phyloP scores from a whole-genome alignment of 2,329 filamentous ascomycete genomes.

The Boeremia exigua region DNA sequence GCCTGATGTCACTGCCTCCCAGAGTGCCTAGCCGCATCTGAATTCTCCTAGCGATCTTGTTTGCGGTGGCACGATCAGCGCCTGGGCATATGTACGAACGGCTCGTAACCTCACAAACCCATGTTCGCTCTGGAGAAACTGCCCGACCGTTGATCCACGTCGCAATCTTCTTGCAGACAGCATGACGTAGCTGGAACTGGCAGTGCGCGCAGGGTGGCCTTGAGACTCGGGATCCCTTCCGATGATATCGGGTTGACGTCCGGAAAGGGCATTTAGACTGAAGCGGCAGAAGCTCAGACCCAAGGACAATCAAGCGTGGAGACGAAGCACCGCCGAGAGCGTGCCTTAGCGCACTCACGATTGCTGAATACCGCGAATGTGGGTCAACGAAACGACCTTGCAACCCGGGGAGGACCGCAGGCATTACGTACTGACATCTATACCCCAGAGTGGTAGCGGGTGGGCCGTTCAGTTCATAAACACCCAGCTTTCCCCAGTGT shows the following conservation, averaged over 20 bases:
- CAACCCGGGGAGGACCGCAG: background rate
- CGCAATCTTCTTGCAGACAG: background rate
- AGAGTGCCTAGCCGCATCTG: background rate
- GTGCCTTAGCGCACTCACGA: constrained; percentile 4
- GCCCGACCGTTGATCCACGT: background rate
- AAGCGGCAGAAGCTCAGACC: constrained; percentile 1
- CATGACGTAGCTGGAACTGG: background rate
- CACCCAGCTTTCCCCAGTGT: constrained; percentile 2
- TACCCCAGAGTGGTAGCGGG: constrained; percentile 4
- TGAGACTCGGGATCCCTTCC: constrained; percentile 1
- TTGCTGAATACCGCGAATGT: background rate
- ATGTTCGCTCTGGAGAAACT: background rate
- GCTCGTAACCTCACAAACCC: background rate
- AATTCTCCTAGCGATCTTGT: background rate
- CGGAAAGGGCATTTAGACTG: constrained; percentile 2
- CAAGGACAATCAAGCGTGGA: background rate
- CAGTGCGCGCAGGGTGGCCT: background rate
- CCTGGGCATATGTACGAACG: background rate
- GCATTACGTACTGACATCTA: constrained; percentile 13
- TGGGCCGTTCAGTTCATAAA: background rate
- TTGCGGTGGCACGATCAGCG: background rate
- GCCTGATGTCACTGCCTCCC: background rate
- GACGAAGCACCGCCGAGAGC: background rate
- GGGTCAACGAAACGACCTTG: constrained; percentile 1
- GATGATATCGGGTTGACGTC: background rate